These are phyloP conservation scores for Pisolithus tinctorius DNA, from an alignment of 768 basidiomycete species.

Conservation along the genomic window DNA sequence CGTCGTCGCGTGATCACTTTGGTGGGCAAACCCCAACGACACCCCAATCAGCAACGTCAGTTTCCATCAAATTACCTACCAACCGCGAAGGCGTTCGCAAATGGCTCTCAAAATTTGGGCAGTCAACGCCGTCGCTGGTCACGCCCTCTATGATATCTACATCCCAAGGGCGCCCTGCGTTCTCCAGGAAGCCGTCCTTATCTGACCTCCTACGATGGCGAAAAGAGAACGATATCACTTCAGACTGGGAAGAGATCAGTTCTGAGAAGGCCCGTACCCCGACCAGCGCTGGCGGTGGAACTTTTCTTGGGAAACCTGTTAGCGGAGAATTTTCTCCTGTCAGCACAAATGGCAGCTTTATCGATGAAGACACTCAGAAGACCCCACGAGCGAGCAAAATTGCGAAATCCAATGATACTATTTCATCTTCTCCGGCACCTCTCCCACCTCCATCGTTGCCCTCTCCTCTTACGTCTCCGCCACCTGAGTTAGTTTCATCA, in stretches of 20 bases:
- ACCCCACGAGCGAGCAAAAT: conserved; percentile 31
- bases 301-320: conserved; percentile 19
- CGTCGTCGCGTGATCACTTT: conserved; percentile 49
- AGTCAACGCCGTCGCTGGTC: conserved; percentile 34
- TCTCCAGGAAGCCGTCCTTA: conserved; percentile 57
- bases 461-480: conserved; percentile 37
- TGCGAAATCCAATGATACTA: conserved; percentile 19
- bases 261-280: conserved; percentile 44
- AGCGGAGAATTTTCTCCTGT: conserved; percentile 25
- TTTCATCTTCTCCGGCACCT: conserved; percentile 13
- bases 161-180: conserved; percentile 30
- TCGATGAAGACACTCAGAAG: conserved; percentile 26
- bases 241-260: conserved; percentile 63
- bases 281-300: conserved; percentile 37
- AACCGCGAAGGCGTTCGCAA: conserved; percentile 74
- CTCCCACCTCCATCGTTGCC: conserved; percentile 22
- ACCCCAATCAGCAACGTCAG: conserved; percentile 32
- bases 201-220: conserved; percentile 55
- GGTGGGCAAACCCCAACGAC: conserved; percentile 19
- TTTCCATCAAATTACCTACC: conserved; percentile 50
- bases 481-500: conserved; percentile 52
- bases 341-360: conserved; percentile 21
- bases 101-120: conserved; percentile 61
- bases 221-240: conserved; percentile 48
- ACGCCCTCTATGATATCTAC: conserved; percentile 30